A percentile compares a stretch with the other conserved stretches of the same genome.
Evolutionary conservation across 768 basidiomycete genomes (phyloP).

Genomic region (Phanerochaete carnosa): DNA sequence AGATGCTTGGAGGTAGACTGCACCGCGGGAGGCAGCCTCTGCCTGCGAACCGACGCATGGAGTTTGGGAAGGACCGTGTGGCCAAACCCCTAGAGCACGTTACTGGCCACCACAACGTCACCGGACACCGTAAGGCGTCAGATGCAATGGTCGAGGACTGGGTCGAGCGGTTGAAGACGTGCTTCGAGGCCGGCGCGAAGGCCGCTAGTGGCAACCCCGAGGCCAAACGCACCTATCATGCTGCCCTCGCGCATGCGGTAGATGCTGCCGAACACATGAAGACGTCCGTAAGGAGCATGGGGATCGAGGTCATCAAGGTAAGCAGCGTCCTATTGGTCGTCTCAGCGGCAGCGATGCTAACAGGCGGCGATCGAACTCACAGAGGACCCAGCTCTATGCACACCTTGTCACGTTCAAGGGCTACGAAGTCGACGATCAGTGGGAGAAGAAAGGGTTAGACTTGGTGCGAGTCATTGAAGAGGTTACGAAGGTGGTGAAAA

Average conservation of each 20-base stretch:
- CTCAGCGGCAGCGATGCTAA: not conserved
- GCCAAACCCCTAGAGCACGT: constrained; percentile 1
- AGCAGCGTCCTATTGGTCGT: not conserved
- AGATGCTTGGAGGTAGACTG: not conserved
- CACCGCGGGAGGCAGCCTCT: not conserved
- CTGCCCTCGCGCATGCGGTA: not conserved
- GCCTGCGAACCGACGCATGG: not conserved
- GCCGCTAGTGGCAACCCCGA: not conserved
- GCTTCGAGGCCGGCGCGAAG: not conserved
- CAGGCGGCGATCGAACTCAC: not conserved
- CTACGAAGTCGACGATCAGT: not conserved
- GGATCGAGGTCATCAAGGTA: not conserved
- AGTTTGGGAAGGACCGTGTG: not conserved
- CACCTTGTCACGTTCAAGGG: not conserved
- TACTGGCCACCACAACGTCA: not conserved
- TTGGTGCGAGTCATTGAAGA: not conserved
- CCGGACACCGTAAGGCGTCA: not conserved
- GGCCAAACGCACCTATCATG: not conserved
- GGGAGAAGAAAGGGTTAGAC: not conserved
- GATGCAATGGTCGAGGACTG: not conserved
- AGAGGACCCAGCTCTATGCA: not conserved
- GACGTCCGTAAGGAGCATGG: not conserved
- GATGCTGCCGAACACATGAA: not conserved
- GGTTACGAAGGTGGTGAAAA: not conserved
- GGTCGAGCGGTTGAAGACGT: not conserved